Evolutionary conservation across 2,329 filamentous ascomycete genomes (phyloP), one percentile per base, ranked within the genome.

Genomic region (Aspergillus sp.): DNA sequence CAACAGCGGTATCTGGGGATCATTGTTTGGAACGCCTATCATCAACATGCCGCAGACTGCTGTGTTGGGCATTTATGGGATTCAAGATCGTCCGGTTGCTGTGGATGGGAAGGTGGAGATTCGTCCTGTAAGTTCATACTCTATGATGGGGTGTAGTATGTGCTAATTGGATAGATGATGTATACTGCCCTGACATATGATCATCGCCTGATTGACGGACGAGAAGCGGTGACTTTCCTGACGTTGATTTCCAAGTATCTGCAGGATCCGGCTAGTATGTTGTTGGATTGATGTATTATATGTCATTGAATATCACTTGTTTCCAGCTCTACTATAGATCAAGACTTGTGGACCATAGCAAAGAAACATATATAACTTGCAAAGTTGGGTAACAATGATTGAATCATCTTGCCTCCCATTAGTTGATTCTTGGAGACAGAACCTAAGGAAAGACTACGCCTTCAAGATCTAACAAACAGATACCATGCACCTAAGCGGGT

Each of bases 131-230:
- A 19, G 19, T 19, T 19, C n/a, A n/a, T n/a, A n/a, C n/a, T n/a
- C n/a, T n/a, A n/a, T n/a, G n/a, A n/a, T n/a, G n/a, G n/a, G n/a
- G n/a, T n/a, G n/a, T n/a, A n/a, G n/a, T n/a, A n/a, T n/a, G n/a
- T 19, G 19, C 19, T 19, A 19, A 19, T 4, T 19, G 19, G 19
- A 19, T 35, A 27, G 68, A 95, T 96, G 88, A 96, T 96, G 90
- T 95, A 95, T 70, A 79, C 96, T 50, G 90, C 90, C 28, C 77
- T 96, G 44, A 96, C 90, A 8, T 96, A 96, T 64, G 90, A 96
- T 68, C 90, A 96, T 71, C 86, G 90, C 62, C 79, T 96, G 39
- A 78, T 96, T 11, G 90, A 95, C 64, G 90, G 90, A 34, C 81
- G 90, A 65, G 90, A 96, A 73, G 90, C 90, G 36, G 88, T 94